Conservation (phyloP, 176 grass and related monocot species). For the Neostapfia colusana region DNA sequence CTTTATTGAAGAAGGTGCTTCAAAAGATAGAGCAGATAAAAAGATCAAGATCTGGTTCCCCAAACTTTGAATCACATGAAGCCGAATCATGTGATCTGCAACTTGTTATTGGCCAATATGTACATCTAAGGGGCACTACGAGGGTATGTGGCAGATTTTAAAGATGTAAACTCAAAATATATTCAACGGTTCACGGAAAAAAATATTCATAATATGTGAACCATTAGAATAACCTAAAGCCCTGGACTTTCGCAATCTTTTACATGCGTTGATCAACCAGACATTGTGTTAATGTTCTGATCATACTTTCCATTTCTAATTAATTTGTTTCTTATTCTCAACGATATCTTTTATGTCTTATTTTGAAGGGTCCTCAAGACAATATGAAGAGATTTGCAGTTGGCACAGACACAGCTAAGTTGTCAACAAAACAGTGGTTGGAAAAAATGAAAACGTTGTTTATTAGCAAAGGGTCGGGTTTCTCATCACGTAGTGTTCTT, state of each 20-base stretch:
- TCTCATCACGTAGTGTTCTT: slow-evolving; percentile 88
- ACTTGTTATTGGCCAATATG: slow-evolving; percentile 61
- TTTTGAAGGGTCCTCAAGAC: slow-evolving; percentile 78
- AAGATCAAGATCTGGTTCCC: slow-evolving; percentile 72
- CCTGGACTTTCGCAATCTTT: neutral
- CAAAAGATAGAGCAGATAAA: slow-evolving; percentile 95
- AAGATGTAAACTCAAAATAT: slow-evolving; percentile 4
- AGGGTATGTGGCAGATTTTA: slow-evolving; percentile 53
- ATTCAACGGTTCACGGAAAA: slow-evolving; percentile 31
- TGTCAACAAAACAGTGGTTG: slow-evolving; percentile 82
- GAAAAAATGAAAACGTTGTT: slow-evolving; percentile 91
- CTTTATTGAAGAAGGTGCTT: slow-evolving; percentile 76
- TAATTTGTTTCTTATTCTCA: slow-evolving; percentile 16
- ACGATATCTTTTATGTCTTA: slow-evolving; percentile 23
- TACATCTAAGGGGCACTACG: slow-evolving; percentile 81
- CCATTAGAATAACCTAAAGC: slow-evolving; percentile 2
- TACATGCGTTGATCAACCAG: neutral
- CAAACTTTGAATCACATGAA: slow-evolving; percentile 84
- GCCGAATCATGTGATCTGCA: slow-evolving; percentile 74
- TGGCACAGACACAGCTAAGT: slow-evolving; percentile 49
- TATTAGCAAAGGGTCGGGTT: slow-evolving; percentile 94
- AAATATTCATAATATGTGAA: neutral
- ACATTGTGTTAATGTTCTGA: slow-evolving; percentile 33
- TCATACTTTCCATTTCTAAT: neutral
- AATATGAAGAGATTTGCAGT: slow-evolving; percentile 60